Evolutionary conservation across 805 yeast genomes (phyloP).

Genomic region (Candida vaughaniae): DNA sequence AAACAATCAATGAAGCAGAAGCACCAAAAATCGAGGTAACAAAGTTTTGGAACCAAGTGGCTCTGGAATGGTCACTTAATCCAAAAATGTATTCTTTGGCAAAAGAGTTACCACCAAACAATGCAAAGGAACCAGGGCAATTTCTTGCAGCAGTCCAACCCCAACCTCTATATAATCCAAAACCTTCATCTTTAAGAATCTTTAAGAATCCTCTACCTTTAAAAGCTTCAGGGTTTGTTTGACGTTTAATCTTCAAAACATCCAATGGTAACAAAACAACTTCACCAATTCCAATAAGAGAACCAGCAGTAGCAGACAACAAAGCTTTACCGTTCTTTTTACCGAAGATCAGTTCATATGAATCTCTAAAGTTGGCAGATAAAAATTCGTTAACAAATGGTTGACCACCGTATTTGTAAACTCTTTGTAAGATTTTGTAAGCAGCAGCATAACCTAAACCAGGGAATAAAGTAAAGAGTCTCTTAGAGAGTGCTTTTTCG

Average conservation of each 20-base stretch:
- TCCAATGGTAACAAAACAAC: constrained; percentile 93
- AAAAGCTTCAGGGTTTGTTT: constrained; percentile 99
- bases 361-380: constrained; percentile 65
- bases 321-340: constrained; percentile 96
- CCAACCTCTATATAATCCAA: constrained; percentile 95
- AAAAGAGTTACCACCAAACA: constrained; percentile 98
- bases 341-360: constrained; percentile 79
- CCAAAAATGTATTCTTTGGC: constrained; percentile 95
- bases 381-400: constrained; percentile 96
- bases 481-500: constrained; percentile 60
- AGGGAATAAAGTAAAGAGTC: constrained; percentile 86
- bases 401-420: constrained; percentile 98
- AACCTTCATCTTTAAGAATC: constrained; percentile 87
- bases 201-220: constrained; percentile 94
- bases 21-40: constrained; percentile 96
- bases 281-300: constrained; percentile 96
- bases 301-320: constrained; percentile 96
- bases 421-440: constrained; percentile 94
- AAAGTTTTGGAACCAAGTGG: constrained; percentile 95
- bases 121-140: constrained; percentile 97
- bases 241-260: constrained; percentile 96
- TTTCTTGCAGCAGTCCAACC: constrained; percentile 99
- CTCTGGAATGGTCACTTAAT: constrained; percentile 79
- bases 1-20: constrained; percentile 90
- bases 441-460: constrained; percentile 98